Evolutionary conservation across 257 asterid species (phyloP), one percentile per base, ranked within the genome.

Genomic region (Lavandula angustifolia): DNA sequence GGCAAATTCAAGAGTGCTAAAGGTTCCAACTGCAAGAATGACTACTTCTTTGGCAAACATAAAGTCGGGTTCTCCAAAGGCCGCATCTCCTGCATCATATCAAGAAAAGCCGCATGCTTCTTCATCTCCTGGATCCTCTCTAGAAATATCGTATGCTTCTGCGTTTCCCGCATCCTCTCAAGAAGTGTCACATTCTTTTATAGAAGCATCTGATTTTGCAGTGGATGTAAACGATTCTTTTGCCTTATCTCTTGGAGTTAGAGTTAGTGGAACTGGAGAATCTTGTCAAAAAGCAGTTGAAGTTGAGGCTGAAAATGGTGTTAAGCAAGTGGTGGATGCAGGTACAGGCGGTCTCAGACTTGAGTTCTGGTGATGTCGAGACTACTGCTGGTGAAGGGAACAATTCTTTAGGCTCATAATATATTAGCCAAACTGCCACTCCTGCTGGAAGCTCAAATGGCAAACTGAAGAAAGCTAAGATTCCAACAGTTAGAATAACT

Each of bases 1-100:
- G 73, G 71, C 69, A 90, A 88, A 71, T 72, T 75, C 58, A 88
- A 81, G 87, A 66, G 62, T 59, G 69, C 69, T 29, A 84, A 84
- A 84, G 71, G 66, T 60, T 73, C 76, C 84, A 66, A 72, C 69
- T 16, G 58, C 83, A 64, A 74, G 73, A 71, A 60, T 22, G 22
- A 61, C 16, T 64, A 43, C 70, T 58, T 54, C 74, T 41, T 62
- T 60, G 48, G 67, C 67, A 62, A 79, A 54, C 16, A 46, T 56
- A 54, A 80, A 73, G 50, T 62, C 69, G 59, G 72, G 64, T 43
- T 71, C 66, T 27, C 77, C 75, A 69, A 78, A 71, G 70, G 65
- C 33, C 33, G 58, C 44, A 10, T 60, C 66, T 29, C 69, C 73
- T 27, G 60, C 61, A 56, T 44, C 81, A 46, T 34, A 56, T 9